Percentiles rank a stretch among this genome's conserved stretches.
These are phyloP conservation scores for Ophiostoma pallidulum DNA, from an alignment of 2,329 filamentous ascomycete species.

Conservation along the genomic window DNA sequence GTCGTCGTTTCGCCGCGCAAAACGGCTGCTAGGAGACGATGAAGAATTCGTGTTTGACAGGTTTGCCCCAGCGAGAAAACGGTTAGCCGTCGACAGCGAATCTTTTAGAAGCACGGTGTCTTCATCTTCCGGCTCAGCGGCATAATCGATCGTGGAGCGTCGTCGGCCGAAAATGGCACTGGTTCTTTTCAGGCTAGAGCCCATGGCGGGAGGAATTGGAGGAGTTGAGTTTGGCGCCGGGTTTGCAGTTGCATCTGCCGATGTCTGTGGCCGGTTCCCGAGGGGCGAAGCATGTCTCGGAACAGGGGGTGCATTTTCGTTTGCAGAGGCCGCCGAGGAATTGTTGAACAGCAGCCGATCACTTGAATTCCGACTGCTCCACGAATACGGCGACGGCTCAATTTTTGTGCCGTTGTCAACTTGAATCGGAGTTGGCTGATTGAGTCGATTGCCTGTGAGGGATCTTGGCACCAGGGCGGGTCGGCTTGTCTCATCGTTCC, in stretches of 20 bases:
- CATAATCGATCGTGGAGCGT: constrained; percentile 19
- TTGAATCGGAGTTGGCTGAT: constrained; percentile 38
- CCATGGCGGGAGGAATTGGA: constrained; percentile 23
- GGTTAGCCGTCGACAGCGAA: constrained; percentile 38
- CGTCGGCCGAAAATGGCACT: constrained; percentile 24
- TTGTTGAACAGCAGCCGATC: constrained; percentile 37
- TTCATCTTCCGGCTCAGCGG: constrained; percentile 37
- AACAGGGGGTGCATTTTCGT: constrained; percentile 29
- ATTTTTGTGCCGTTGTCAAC: constrained; percentile 36
- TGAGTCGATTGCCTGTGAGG: constrained; percentile 36
- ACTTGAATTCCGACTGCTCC: constrained; percentile 41
- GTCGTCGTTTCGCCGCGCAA: constrained; percentile 34
- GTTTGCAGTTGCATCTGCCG: constrained; percentile 16
- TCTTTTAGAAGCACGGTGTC: constrained; percentile 45
- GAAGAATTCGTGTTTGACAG: neutral
- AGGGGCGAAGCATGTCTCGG: constrained; percentile 29
- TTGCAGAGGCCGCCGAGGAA: constrained; percentile 25
- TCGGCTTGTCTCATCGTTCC: constrained; percentile 29
- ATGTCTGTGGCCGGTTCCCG: constrained; percentile 20
- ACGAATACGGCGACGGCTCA: constrained; percentile 40
- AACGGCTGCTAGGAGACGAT: constrained; percentile 19
- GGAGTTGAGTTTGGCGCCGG: neutral
- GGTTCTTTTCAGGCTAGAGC: constrained; percentile 23
- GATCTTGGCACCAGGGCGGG: constrained; percentile 30
- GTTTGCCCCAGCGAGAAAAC: constrained; percentile 29